Evolutionary conservation across 1,284 basidiomycete species (phyloP), one percentile per base, ranked within the genome.

Genomic region (Sanguinoderma infundibulare): DNA sequence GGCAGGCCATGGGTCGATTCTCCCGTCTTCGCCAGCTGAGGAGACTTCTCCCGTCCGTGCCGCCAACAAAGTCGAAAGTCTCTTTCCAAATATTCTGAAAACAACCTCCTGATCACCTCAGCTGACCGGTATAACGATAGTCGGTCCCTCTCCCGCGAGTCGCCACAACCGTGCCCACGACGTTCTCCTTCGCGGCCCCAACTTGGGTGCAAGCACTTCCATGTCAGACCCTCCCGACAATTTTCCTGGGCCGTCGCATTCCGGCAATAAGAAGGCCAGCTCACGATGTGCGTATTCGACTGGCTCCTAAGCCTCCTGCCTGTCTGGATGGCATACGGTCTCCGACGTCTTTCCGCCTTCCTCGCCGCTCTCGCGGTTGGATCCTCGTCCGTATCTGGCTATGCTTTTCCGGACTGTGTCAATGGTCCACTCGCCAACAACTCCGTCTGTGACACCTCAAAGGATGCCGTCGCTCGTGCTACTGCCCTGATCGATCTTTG

Each of bases 381-480:
- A 4, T 39, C 57, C 17, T 44, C 58, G 7, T 46, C 53, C 12
- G 60, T 55, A 3, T 39, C 36, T 20, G 62, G 39, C 17, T 63
- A 61, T 32, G 61, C 60, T 24, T 85, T 84, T 66, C 83, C 83
- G 1, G 79, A 83, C 64, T 85, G 83, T 52, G 64, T 63, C n/a
- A 74, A 72, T 60, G 79, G 76, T 0, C 82, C 82, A 10, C 73
- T 85, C 57, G 74, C 75, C 40, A 71, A 72, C 51, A 84, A 81
- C 64, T 67, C 75, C 4, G 79, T 86, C 22, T 87, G 84, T 70
- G 77, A 86, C 65, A 76, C 77, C 5, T 73, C 78, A 12, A 75
- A 80, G 58, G 78, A 80, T 59, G 74, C 81, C 7, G 66, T 79
- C 12, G 79, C 80, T 35, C 78, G 84, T 7, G 84, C 84, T 20